A percentile compares a stretch with the other conserved stretches of the same genome.
Evolutionary conservation across 805 yeast genomes (phyloP).

Genomic region (Cyberlindnera misumaiensis): DNA sequence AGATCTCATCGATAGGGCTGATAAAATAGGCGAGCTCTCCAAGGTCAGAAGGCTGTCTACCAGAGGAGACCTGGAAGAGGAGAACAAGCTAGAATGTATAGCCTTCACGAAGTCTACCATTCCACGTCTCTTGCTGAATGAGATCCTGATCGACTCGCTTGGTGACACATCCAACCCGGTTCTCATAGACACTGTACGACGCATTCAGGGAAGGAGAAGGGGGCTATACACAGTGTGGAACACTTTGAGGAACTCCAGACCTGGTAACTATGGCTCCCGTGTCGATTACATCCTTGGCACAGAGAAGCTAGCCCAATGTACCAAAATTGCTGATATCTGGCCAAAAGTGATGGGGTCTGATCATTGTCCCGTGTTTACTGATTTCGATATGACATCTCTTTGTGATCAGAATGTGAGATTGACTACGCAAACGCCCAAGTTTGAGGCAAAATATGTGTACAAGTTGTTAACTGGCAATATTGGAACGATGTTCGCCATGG

Average conservation of each 20-base stretch:
- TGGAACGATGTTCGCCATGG: constrained; percentile 29
- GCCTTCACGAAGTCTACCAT: constrained; percentile 34
- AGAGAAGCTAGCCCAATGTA: constrained; percentile 25
- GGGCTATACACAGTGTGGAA: constrained; percentile 92
- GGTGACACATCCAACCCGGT: constrained; percentile 27
- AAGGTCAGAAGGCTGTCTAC: constrained; percentile 30
- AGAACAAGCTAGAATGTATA: constrained; percentile 26
- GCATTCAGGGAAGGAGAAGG: constrained; percentile 45
- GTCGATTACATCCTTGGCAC: constrained; percentile 70
- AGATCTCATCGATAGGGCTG: constrained; percentile 81
- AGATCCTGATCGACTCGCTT: constrained; percentile 31
- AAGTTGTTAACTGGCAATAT: constrained; percentile 31
- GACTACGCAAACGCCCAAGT: constrained; percentile 25
- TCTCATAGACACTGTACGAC: constrained; percentile 54
- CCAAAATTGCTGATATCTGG: constrained; percentile 46
- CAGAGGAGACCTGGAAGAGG: constrained; percentile 27
- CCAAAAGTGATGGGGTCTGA: constrained; percentile 79
- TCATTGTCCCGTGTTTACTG: constrained; percentile 87
- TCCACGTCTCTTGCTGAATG: constrained; percentile 40
- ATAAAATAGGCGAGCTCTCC: constrained; percentile 41
- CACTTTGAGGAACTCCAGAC: constrained; percentile 65
- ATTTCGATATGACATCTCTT: constrained; percentile 32
- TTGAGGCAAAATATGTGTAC: constrained; percentile 49
- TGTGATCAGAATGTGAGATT: neutral
- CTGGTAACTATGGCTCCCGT: constrained; percentile 81